These are phyloP conservation scores for Gigaspora rosea DNA, from an alignment of 192 early-diverging fungal genomes.

Conservation along the genomic window DNA sequence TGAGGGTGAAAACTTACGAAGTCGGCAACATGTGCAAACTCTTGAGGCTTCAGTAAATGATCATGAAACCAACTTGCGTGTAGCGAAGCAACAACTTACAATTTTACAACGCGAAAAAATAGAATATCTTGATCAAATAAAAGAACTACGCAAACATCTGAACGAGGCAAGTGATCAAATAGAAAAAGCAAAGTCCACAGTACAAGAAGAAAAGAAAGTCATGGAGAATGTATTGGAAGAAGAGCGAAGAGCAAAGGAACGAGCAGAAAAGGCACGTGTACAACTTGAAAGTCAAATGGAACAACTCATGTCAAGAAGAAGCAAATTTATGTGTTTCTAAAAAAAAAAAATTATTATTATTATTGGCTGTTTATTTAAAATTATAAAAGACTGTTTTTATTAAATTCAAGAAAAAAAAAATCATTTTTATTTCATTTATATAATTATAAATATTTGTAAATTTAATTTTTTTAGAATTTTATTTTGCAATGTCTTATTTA, in stretches of 20 bases:
- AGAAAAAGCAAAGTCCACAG: slow-evolving; percentile 17
- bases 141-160: slow-evolving; percentile 41
- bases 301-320: slow-evolving; percentile 52
- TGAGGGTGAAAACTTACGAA: slow-evolving; percentile 40
- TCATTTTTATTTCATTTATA: too few species aligned
- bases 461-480: too few species aligned
- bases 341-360: background rate
- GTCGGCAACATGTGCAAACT: slow-evolving; percentile 34
- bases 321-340: slow-evolving; percentile 62
- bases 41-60: slow-evolving; percentile 50
- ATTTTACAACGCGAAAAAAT: slow-evolving; percentile 39
- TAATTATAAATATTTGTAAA: too few species aligned
- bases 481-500: too few species aligned
- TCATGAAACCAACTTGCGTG: slow-evolving; percentile 42
- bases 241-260: slow-evolving; percentile 50
- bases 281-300: slow-evolving; percentile 56
- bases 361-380: too few species aligned
- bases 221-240: slow-evolving; percentile 44
- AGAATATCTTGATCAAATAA: slow-evolving; percentile 38
- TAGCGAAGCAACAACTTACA: slow-evolving; percentile 40
- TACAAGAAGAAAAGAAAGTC: slow-evolving; percentile 35
- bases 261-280: slow-evolving; percentile 48
- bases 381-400: too few species aligned
- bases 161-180: slow-evolving; percentile 37
- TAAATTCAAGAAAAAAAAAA: too few species aligned